Percentiles rank a stretch among this genome's conserved stretches.
These are phyloP conservation scores for Fusarium solani-melongenae DNA, from an alignment of 2,329 filamentous ascomycete genomes.

Conservation along the genomic window DNA sequence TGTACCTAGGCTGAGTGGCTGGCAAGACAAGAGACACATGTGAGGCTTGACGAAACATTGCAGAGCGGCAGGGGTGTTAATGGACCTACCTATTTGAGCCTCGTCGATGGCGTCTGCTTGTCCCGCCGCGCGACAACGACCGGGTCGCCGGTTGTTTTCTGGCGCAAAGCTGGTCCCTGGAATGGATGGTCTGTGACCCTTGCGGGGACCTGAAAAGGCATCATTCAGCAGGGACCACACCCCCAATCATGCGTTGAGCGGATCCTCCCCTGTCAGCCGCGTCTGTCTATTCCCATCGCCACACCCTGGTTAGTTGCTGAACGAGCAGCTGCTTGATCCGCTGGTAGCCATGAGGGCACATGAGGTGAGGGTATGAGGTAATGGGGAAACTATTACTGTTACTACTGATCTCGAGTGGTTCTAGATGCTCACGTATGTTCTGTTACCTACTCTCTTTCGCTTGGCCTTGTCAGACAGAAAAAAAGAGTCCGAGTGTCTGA, in stretches of 20 bases:
- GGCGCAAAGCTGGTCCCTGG: not conserved
- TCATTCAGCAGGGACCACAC: not conserved
- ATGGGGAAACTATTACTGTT: not conserved
- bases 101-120: not conserved
- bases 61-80: not conserved
- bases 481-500: conserved; percentile 5
- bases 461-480: not conserved
- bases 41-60: not conserved
- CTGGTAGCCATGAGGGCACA: not conserved
- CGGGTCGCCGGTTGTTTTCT: not conserved
- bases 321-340: not conserved
- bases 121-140: not conserved
- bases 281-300: not conserved
- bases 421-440: not conserved
- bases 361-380: not conserved
- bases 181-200: not conserved
- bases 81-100: conserved; percentile 6
- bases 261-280: not conserved
- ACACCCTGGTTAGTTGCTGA: not conserved
- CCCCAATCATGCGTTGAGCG: conserved; percentile 2
- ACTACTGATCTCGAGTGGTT: not conserved
- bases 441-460: not conserved
- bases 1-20: not conserved
- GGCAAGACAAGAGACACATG: not conserved
- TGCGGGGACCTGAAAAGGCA: conserved; percentile 1